Evolutionary conservation across 495 filamentous ascomycete genomes (phyloP), one percentile per base, ranked within the genome.

Genomic region (Barbatosphaeria neglecta): DNA sequence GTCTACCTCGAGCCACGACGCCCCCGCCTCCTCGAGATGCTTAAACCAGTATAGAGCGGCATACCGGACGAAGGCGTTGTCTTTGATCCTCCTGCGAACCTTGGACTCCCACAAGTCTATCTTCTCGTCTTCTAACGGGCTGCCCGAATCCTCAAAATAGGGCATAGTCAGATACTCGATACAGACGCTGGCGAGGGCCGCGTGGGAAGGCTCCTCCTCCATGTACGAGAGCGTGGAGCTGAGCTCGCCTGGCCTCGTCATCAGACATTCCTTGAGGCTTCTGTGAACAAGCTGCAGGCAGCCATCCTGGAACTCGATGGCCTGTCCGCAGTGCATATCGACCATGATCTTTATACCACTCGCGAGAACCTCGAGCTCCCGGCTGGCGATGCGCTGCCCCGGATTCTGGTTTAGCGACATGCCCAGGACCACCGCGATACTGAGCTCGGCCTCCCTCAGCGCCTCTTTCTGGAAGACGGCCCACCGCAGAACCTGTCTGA

Each of bases 401-500:
- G 28, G 28, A 13, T 31, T 31, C 28, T 13, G 5, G 15, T 31
- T 13, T 13, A 31, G 28, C 28, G 28, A 6, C 28, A 31, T 31
- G 28, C 28, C 28, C 9, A 31, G 28, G 28, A 13, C 28, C 15
- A 31, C 15, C 28, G 28, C 28, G 11, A 6, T 18, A 5, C 4
- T 10, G 37, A 47, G 22, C 19, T 47, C 45, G 35, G 22, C 35
- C n/a, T 7, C 33, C 19, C 16, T 41, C 37, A 47, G 22, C n/a
- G 35, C 19, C 23, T 40, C 45, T 18, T 25, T 5, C 37, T 47
- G 45, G 17, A 40, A 47, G 6, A 22, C 20, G 7, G 37, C 45
- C 45, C 45, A 47, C 6, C 45, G 33, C 18, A 47, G 33, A 23
- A 47, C 45, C 17, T 47, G 45, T n/a, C 11, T 22, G 45, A 40